Percentiles rank a stretch among this genome's conserved stretches.
Evolutionary conservation across 768 basidiomycete genomes (phyloP).

Genomic region (Austroboletus festivus): DNA sequence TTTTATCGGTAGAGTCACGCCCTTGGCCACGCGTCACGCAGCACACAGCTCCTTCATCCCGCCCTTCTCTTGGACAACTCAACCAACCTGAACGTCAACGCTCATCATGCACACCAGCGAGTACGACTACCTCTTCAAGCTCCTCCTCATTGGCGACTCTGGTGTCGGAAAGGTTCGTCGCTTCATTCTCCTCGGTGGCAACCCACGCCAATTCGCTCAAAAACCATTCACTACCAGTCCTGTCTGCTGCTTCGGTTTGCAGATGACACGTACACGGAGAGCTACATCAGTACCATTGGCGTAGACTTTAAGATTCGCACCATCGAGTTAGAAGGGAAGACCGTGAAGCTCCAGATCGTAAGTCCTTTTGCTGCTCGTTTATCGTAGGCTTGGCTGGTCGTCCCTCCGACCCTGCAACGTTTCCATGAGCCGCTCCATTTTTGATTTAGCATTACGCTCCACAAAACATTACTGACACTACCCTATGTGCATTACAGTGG

Average conservation of each 20-base stretch:
- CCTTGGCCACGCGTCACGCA: constrained; percentile 33
- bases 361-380: constrained; percentile 33
- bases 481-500: constrained; percentile 53
- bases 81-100: constrained; percentile 28
- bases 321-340: constrained; percentile 97
- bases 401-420: not conserved
- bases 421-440: not conserved
- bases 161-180: constrained; percentile 87
- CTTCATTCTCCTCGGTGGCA: constrained; percentile 37
- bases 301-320: constrained; percentile 99
- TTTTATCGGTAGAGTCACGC: constrained; percentile 29
- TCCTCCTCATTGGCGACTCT: constrained; percentile 91
- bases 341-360: constrained; percentile 97
- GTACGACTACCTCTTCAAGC: constrained; percentile 96
- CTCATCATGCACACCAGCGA: constrained; percentile 83
- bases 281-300: constrained; percentile 96
- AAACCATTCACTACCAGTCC: constrained; percentile 52
- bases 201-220: constrained; percentile 23
- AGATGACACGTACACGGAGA: constrained; percentile 97
- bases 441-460: not conserved
- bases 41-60: constrained; percentile 33
- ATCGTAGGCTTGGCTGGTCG: not conserved
- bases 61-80: constrained; percentile 31
- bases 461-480: constrained; percentile 7
- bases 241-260: constrained; percentile 89